Evolutionary conservation across 345 rosid species (phyloP), one percentile per base, ranked within the genome.

Genomic region (Gossypium arboreum): DNA sequence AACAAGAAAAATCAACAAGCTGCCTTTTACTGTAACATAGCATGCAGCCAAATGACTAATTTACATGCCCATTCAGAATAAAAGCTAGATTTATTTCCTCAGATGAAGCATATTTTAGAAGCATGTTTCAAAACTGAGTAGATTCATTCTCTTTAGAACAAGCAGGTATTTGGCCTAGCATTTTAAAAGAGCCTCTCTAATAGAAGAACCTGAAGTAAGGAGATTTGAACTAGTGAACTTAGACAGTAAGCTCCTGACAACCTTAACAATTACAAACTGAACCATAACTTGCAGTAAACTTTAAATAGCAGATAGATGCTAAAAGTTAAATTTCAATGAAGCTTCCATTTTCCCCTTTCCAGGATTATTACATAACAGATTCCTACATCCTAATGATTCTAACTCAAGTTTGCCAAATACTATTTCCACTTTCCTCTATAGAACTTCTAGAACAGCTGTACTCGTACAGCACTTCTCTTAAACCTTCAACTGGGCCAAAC

Each of bases 241-340:
- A 47, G 13, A 25, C 4, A 27, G 11, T 45, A 70, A 52, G 73
- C 60, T 52, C 17, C 15, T 70, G 25, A 51, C 45, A 51, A 69
- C 73, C 10, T 50, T 27, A 27, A 69, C 47, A 25, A 17, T 57
- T 69, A 51, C 60, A 69, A 51, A 51, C 8, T 69, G 45, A 69
- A 52, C 25, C 47, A 70, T 34, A 54, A 29, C 34, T 27, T 52
- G 17, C 11, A 4, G 59, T 51, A 25, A 50, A 51, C 59, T 51
- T 69, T 51, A 69, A 47, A 68, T 1, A 68, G 48, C 13, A 65
- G 7, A 4, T 64, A 22, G 17, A 27, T 4, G 12, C 47, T 68
- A 29, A 51, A 51, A 15, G 5, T 3, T 16, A 27, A 69, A 69
- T 8, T 51, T 51, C 2, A 51, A 4, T 10, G 60, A 52, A 52